phyloP scores from a whole-genome alignment of 176 grass and related monocot genomes.

The Juncus effusus region DNA sequence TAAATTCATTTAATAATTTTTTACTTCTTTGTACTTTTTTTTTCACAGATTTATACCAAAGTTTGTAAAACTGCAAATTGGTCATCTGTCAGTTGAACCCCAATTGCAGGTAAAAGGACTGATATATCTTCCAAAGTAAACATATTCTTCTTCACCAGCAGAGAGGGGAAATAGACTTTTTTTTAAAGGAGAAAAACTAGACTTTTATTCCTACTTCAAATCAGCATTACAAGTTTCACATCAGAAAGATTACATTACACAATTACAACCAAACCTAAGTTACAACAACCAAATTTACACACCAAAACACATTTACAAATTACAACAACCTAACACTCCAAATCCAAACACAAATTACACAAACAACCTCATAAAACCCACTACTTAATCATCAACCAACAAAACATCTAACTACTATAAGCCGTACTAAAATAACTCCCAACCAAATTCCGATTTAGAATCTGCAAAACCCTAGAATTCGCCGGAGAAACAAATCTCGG shows the following conservation, averaged over 20 bases:
- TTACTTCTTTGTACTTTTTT: too few species aligned
- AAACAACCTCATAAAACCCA: conserved; percentile 28
- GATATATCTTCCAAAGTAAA: too few species aligned
- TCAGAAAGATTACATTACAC: conserved; percentile 17
- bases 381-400: background rate
- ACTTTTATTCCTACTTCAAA: background rate
- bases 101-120: too few species aligned
- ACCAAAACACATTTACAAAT: conserved; percentile 29
- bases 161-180: too few species aligned
- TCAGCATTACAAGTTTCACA: conserved; percentile 14
- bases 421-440: conserved; percentile 64
- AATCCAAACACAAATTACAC: conserved; percentile 20
- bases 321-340: conserved; percentile 26
- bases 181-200: background rate
- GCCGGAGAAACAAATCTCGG: conserved; percentile 55
- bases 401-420: conserved; percentile 43
- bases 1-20: too few species aligned
- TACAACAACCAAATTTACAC: background rate
- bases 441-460: conserved; percentile 52
- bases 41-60: too few species aligned
- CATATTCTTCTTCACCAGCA: too few species aligned
- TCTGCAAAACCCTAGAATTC: conserved; percentile 66
- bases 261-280: background rate
- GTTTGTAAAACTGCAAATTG: too few species aligned
- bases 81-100: too few species aligned